Conservation (phyloP, 495 filamentous ascomycete species). For the Podospora bellae-mahoneyi region DNA sequence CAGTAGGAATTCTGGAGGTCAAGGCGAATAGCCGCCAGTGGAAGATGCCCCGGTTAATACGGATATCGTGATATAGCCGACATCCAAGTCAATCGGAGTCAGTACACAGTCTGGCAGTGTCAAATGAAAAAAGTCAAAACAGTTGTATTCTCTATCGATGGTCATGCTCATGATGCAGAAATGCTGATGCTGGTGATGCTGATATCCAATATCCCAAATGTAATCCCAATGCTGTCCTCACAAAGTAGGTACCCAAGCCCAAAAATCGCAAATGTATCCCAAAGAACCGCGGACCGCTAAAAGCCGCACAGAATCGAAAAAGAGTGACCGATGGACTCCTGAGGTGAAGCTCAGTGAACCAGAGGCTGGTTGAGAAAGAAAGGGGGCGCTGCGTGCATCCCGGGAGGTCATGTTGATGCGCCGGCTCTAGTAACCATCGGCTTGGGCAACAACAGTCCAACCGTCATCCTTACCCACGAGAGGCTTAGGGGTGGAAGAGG, state of each 20-base stretch:
- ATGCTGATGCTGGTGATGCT: not conserved
- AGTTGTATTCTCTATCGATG: not conserved
- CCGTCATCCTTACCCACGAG: not conserved
- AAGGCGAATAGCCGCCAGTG: not conserved
- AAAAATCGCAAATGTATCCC: not conserved
- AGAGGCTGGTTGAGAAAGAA: not conserved
- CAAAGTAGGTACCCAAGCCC: not conserved
- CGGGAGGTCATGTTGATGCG: too few species aligned
- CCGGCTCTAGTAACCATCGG: not conserved
- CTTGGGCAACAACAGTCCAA: not conserved
- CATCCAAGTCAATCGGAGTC: not conserved
- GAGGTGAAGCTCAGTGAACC: not conserved
- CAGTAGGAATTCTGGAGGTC: not conserved
- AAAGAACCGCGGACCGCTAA: not conserved
- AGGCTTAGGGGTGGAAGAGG: not conserved
- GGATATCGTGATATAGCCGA: not conserved
- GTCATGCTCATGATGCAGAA: not conserved
- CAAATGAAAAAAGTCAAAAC: not conserved
- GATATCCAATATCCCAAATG: not conserved
- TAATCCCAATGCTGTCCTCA: not conserved
- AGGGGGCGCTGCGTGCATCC: too few species aligned
- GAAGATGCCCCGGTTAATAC: conserved; percentile 1
- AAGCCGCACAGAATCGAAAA: not conserved
- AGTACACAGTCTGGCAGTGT: not conserved
- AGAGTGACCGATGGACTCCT: not conserved